Percentiles rank a stretch among this genome's conserved stretches.
Conservation (phyloP, 169 alveolate genomes). For the Eimeria sp. region DNA sequence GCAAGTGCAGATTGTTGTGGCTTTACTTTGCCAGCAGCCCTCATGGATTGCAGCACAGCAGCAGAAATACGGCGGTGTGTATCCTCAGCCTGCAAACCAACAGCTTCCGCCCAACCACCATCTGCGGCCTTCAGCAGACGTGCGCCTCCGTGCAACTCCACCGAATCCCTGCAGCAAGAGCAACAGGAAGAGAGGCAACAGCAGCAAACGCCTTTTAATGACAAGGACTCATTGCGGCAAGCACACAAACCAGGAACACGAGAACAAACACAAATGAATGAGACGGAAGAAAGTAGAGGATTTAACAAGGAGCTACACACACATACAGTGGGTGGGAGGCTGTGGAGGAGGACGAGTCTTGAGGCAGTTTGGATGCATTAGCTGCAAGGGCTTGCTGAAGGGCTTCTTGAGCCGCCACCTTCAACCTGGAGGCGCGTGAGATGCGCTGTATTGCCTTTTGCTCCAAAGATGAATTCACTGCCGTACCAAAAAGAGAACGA, state of each 20-base stretch:
- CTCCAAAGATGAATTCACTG: constrained; percentile 45
- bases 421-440: constrained; percentile 74
- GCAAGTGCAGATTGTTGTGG: neutral
- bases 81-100: constrained; percentile 5
- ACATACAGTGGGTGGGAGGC: constrained; percentile 33
- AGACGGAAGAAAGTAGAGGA: neutral
- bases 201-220: neutral
- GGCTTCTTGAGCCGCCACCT: constrained; percentile 71
- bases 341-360: neutral
- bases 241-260: neutral
- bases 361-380: constrained; percentile 4
- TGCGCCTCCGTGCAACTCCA: constrained; percentile 43
- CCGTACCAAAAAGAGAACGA: constrained; percentile 56
- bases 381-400: constrained; percentile 64
- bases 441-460: constrained; percentile 79
- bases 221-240: neutral
- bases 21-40: constrained; percentile 62
- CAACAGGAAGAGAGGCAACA: neutral
- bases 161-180: neutral
- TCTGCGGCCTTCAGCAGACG: constrained; percentile 48
- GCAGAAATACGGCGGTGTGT: constrained; percentile 51
- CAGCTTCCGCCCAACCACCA: constrained; percentile 48
- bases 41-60: constrained; percentile 53
- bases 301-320: neutral
- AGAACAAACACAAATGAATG: neutral